Percentiles rank a stretch among this genome's conserved stretches.
Conservation (phyloP, 352 stramenopile genomes). For the Phytophthora constricta region DNA sequence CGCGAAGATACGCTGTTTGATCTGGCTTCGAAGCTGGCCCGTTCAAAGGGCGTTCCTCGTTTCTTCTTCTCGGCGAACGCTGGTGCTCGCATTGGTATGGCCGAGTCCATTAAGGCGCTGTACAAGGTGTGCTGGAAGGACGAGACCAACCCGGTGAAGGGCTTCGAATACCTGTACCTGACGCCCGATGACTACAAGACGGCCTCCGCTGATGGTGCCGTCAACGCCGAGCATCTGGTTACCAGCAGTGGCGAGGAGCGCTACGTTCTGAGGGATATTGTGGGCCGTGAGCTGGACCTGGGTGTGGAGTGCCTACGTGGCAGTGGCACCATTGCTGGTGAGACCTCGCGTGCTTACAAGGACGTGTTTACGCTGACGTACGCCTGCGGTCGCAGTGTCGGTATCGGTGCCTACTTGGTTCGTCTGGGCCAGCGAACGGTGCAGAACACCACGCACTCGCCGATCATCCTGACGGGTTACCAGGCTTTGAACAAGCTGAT, state of each 20-base stretch:
- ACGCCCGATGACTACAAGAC: slow-evolving; percentile 94
- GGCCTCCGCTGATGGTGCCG: slow-evolving; percentile 90
- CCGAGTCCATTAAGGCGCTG: slow-evolving; percentile 97
- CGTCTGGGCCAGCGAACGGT: slow-evolving; percentile 99
- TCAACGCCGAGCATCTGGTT: slow-evolving; percentile 83
- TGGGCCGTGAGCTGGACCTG: slow-evolving; percentile 97
- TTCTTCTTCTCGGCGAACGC: slow-evolving; percentile 99
- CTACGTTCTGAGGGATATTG: slow-evolving; percentile 97
- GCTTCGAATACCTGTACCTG: slow-evolving; percentile 99
- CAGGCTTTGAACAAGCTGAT: slow-evolving; percentile 99
- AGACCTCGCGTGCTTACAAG: slow-evolving; percentile 98
- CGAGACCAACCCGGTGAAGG: slow-evolving; percentile 95
- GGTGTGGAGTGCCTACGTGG: slow-evolving; percentile 99
- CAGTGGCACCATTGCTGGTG: slow-evolving; percentile 98
- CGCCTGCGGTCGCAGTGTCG: slow-evolving; percentile 98
- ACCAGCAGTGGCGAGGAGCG: slow-evolving; percentile 78
- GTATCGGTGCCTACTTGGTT: slow-evolving; percentile 99
- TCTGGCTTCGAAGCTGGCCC: slow-evolving; percentile 95
- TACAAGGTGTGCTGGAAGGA: slow-evolving; percentile 99
- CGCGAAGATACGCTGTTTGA: slow-evolving; percentile 99
- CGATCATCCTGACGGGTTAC: slow-evolving; percentile 99
- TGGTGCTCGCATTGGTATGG: slow-evolving; percentile 98
- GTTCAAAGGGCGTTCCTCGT: slow-evolving; percentile 93
- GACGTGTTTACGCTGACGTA: slow-evolving; percentile 99
- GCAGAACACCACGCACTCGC: slow-evolving; percentile 97